Conservation (phyloP, 257 asterid species). For the Solanum chilense region DNA sequence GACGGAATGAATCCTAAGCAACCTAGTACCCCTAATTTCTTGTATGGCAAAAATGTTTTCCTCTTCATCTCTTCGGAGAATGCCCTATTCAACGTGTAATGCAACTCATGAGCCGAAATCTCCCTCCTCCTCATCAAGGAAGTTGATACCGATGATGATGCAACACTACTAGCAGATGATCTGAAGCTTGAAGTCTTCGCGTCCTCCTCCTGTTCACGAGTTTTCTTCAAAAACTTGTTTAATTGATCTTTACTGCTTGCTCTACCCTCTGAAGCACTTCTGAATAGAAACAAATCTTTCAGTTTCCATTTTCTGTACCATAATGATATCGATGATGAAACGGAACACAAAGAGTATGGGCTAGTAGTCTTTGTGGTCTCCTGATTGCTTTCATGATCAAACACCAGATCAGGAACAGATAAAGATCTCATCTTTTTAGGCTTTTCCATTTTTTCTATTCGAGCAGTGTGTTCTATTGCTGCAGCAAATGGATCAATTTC, state of each 20-base stretch:
- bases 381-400: conserved; percentile 27
- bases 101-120: conserved; percentile 77
- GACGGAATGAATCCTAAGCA: conserved; percentile 66
- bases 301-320: conserved; percentile 73
- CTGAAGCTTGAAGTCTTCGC: conserved; percentile 47
- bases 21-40: conserved; percentile 49
- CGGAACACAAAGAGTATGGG: neutral
- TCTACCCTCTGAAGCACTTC: conserved; percentile 89
- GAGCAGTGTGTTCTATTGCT: conserved; percentile 42
- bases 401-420: conserved; percentile 58
- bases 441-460: conserved; percentile 4
- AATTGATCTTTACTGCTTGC: conserved; percentile 34
- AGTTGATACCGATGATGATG: conserved; percentile 21
- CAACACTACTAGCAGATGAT: conserved; percentile 45
- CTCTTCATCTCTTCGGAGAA: conserved; percentile 69
- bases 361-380: conserved; percentile 4
- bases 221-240: conserved; percentile 24
- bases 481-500: conserved; percentile 63
- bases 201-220: conserved; percentile 15
- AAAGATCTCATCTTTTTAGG: conserved; percentile 43
- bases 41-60: conserved; percentile 77
- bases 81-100: conserved; percentile 60
- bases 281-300: conserved; percentile 67
- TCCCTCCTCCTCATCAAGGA: conserved; percentile 41
- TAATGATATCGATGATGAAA: conserved; percentile 22